Evolutionary conservation across 176 grass and related monocot genomes (phyloP).

Genomic region (Cenchrus americanus): DNA sequence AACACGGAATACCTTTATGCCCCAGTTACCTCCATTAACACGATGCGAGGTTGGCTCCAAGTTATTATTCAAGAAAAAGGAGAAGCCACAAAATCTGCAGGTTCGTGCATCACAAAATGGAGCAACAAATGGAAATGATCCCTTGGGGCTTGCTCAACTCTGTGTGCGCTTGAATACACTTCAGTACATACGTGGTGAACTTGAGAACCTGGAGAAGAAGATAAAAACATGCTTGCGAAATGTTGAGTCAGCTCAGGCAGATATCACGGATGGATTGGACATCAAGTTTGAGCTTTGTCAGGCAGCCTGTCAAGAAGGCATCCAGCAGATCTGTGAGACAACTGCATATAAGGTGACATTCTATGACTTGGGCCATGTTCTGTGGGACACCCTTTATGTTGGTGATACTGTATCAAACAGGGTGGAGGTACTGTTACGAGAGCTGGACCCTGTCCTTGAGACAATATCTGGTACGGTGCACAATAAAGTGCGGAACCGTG

Average conservation of each 20-base stretch:
- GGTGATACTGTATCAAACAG: conserved; percentile 70
- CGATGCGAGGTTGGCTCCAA: conserved; percentile 96
- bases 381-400: conserved; percentile 87
- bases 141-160: conserved; percentile 72
- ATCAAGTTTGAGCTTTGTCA: conserved; percentile 91
- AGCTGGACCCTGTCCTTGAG: conserved; percentile 87
- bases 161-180: conserved; percentile 92
- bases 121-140: conserved; percentile 64
- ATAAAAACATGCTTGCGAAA: conserved; percentile 92
- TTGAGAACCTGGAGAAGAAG: conserved; percentile 94
- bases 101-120: conserved; percentile 71
- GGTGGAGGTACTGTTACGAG: conserved; percentile 66
- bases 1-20: conserved; percentile 78
- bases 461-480: conserved; percentile 86
- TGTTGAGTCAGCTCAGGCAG: conserved; percentile 89
- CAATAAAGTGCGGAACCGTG: conserved; percentile 81
- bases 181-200: conserved; percentile 73
- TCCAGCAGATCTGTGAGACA: conserved; percentile 84
- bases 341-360: conserved; percentile 95
- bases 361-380: conserved; percentile 75
- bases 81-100: conserved; percentile 71
- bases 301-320: conserved; percentile 78
- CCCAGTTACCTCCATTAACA: conserved; percentile 76
- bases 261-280: conserved; percentile 81
- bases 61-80: conserved; percentile 90